Evolutionary conservation across 306 rosid species (phyloP), one percentile per base, ranked within the genome.

Genomic region (Dicorynia guianensis): DNA sequence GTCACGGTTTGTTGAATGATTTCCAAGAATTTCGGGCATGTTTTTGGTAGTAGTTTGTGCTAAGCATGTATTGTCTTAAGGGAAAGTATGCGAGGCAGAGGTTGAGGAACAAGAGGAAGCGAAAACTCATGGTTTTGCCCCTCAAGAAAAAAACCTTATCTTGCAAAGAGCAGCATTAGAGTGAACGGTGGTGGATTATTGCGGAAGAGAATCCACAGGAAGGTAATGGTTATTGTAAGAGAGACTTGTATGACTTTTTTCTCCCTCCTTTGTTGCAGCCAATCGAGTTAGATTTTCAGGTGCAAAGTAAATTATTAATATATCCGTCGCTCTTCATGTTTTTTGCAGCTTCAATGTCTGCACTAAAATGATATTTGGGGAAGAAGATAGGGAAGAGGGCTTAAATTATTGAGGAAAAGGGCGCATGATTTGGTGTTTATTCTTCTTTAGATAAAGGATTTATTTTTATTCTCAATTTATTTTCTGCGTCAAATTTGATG

Each of bases 181-280:
- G n/a, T 11, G 40, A 53, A 54, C 4, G 55, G 56, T 40, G 66
- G 40, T 47, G 6, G 9, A 35, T n/a, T 3, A 5, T 11, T 9
- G 79, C 75, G 90, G 86, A 84, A 72, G 79, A 67, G 89, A 86
- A 77, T 63, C 84, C 68, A 55, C n/a, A 74, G 90, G 87, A 64
- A 71, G 87, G 68, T 14, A 43, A 36, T 50, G 44, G 55, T 55
- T 71, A 79, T 67, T 76, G 75, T 79, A 67, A 56, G 86, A 55
- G 13, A 57, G 15, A 9, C 17, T 67, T 9, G 50, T 39, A 11
- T 52, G 75, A 61, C 33, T 33, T 2, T 80, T 69, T 8, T 70
- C 70, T 47, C 17, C 34, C 17, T 35, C 35, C 52, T 20, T 60
- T 56, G n/a, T 19, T 40, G 46, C 19, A 64, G 53, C 15, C 47